Conservation (phyloP, 805 yeast species). For the Schwanniomyces yamadae region DNA sequence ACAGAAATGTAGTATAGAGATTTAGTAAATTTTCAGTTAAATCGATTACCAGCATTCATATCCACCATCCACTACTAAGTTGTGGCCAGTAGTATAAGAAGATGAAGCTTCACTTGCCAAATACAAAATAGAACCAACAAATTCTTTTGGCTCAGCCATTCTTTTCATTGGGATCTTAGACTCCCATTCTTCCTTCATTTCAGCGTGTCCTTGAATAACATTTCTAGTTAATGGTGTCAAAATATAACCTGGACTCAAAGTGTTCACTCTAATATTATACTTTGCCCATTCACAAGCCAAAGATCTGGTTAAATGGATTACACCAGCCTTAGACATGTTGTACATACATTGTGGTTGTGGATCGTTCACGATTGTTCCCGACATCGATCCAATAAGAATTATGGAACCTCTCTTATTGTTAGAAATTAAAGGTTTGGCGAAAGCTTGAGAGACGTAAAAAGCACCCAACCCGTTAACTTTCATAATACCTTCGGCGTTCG, state of each 20-base stretch:
- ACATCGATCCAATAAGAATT: constrained; percentile 75
- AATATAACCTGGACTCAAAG: constrained; percentile 79
- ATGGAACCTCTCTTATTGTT: constrained; percentile 58
- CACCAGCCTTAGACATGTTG: constrained; percentile 87
- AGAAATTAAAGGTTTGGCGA: constrained; percentile 65
- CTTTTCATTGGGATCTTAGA: constrained; percentile 71
- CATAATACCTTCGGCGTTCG: constrained; percentile 64
- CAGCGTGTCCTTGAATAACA: constrained; percentile 59
- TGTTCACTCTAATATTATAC: constrained; percentile 71
- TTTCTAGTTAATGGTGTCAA: constrained; percentile 75
- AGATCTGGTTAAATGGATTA: constrained; percentile 72
- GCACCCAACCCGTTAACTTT: constrained; percentile 76
- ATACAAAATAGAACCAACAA: constrained; percentile 73
- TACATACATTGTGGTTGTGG: constrained; percentile 80
- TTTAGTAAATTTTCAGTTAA: too few relatives aligned
- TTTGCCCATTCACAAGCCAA: constrained; percentile 83
- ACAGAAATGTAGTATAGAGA: too few relatives aligned
- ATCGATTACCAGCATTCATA: constrained; percentile 70
- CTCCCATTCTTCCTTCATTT: constrained; percentile 71
- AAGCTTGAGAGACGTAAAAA: constrained; percentile 68
- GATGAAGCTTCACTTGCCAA: constrained; percentile 70
- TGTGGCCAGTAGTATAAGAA: constrained; percentile 81
- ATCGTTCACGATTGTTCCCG: constrained; percentile 72
- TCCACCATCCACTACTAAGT: constrained; percentile 83
- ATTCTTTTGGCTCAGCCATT: constrained; percentile 84